phyloP scores from a whole-genome alignment of 2,329 filamentous ascomycete species.

The Fusarium verrucosum region DNA sequence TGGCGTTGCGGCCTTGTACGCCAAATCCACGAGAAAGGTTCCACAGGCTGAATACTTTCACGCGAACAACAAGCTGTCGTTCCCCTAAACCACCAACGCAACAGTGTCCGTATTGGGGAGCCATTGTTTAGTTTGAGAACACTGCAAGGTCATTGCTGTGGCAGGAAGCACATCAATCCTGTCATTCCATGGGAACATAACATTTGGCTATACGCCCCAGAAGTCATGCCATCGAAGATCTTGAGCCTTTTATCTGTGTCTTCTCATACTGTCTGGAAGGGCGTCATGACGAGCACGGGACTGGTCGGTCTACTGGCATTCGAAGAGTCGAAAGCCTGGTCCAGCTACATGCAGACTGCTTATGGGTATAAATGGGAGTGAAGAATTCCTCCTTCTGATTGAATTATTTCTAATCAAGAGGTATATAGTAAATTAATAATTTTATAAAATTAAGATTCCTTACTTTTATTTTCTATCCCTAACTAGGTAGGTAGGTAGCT shows the following conservation, averaged over 20 bases:
- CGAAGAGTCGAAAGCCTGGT: conserved; percentile 1
- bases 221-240: not conserved
- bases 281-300: not conserved
- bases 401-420: not conserved
- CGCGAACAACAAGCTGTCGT: not conserved
- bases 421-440: too few species aligned
- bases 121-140: not conserved
- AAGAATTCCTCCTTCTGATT: not conserved
- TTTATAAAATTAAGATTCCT: too few species aligned
- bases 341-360: not conserved
- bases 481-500: too few species aligned
- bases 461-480: too few species aligned
- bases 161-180: not conserved
- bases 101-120: conserved; percentile 1
- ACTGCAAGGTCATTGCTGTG: not conserved
- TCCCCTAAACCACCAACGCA: not conserved
- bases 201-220: not conserved
- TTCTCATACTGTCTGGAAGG: not conserved
- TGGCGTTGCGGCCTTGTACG: not conserved
- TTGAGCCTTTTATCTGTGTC: not conserved
- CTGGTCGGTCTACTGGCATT: not conserved
- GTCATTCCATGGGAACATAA: accelerated
- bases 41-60: not conserved
- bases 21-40: not conserved
- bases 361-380: not conserved